phyloP scores from a whole-genome alignment of 257 asterid species.

The Nicotiana noctiflora region DNA sequence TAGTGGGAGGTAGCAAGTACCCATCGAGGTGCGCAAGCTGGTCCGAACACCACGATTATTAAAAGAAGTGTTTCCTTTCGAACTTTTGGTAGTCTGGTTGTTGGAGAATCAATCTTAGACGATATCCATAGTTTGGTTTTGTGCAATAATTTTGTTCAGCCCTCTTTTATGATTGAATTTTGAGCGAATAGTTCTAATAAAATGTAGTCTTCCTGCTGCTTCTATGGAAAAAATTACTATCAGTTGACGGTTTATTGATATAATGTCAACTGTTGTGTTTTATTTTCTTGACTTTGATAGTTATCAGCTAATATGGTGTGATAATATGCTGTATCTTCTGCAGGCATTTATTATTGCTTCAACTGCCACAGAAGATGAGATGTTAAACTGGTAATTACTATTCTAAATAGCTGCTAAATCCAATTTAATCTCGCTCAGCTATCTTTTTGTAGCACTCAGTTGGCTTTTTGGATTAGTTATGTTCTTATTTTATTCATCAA shows the following conservation, averaged over 20 bases:
- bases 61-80: not conserved
- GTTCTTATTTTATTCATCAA: not conserved
- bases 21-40: too few species aligned
- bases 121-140: not conserved
- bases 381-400: conserved; percentile 72
- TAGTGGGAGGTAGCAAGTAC: too few species aligned
- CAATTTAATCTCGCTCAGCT: not conserved
- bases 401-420: not conserved
- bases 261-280: not conserved
- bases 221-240: not conserved
- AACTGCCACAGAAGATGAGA: conserved; percentile 94
- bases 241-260: not conserved
- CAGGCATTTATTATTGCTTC: conserved; percentile 99
- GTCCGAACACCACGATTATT: too few species aligned
- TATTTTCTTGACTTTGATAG: not conserved
- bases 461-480: not conserved
- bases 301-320: not conserved
- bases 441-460: not conserved
- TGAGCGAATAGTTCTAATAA: not conserved
- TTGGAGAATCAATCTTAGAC: not conserved
- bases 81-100: not conserved
- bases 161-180: not conserved
- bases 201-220: not conserved
- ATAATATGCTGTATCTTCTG: not conserved
- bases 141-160: not conserved